phyloP scores from a whole-genome alignment of 2,329 filamentous ascomycete species.

The Cordyceps javanica region DNA sequence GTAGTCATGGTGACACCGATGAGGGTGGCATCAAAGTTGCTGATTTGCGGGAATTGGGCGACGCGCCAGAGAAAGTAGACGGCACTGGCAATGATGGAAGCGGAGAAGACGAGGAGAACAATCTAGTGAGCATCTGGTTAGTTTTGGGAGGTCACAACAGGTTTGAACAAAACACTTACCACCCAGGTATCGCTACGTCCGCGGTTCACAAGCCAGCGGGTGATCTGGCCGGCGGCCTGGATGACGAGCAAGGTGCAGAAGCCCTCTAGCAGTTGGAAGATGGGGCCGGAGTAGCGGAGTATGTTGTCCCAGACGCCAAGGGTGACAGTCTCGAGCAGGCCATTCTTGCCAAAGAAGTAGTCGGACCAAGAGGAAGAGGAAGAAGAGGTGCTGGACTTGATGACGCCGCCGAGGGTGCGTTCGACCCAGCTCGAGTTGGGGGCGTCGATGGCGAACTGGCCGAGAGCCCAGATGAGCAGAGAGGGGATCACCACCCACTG shows the following conservation, averaged over 20 bases:
- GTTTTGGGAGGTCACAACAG: conserved; percentile 15
- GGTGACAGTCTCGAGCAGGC: conserved; percentile 70
- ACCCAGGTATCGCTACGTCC: conserved; percentile 95
- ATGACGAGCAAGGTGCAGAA: conserved; percentile 97
- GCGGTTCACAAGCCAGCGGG: conserved; percentile 87
- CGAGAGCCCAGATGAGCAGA: conserved; percentile 89
- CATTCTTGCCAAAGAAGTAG: conserved; percentile 84
- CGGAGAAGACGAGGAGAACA: conserved; percentile 76
- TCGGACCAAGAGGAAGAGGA: conserved; percentile 61
- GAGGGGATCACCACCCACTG: conserved; percentile 85
- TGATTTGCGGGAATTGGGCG: conserved; percentile 85
- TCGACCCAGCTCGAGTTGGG: conserved; percentile 74
- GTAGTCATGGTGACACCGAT: conserved; percentile 92
- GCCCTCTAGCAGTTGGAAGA: conserved; percentile 91
- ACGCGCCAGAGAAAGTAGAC: conserved; percentile 96
- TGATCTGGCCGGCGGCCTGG: conserved; percentile 89
- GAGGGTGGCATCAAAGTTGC: conserved; percentile 84
- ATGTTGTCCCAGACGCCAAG: conserved; percentile 86
- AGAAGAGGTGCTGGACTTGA: conserved; percentile 29
- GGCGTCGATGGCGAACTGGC: conserved; percentile 90
- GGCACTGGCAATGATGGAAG: conserved; percentile 86
- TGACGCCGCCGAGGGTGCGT: conserved; percentile 66
- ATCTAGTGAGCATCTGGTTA: conserved; percentile 53
- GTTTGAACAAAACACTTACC: conserved; percentile 45
- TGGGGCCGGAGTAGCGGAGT: conserved; percentile 81